Evolutionary conservation across 2,329 filamentous ascomycete genomes (phyloP).

Genomic region (Bipolaris zeicola): DNA sequence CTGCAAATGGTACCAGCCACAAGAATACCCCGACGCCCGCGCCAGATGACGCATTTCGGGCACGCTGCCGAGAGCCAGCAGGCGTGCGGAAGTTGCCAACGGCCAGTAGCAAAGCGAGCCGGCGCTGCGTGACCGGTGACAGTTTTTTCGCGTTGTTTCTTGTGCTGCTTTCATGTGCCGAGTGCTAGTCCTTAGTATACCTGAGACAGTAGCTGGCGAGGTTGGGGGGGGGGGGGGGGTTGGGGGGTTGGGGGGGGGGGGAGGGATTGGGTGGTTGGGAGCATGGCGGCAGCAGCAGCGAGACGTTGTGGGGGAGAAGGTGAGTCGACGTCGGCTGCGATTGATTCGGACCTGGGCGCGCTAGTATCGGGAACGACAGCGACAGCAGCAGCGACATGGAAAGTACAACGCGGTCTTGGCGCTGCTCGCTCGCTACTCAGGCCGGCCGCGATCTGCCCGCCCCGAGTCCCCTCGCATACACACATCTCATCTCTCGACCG

Average conservation of each 20-base stretch:
- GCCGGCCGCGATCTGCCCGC: constrained; percentile 35
- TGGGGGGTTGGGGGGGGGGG: not conserved
- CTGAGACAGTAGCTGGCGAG: constrained; percentile 19
- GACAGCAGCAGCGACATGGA: not conserved
- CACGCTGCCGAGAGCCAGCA: constrained; percentile 29
- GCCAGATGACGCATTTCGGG: constrained; percentile 39
- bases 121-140: constrained; percentile 19
- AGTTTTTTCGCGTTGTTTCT: not conserved
- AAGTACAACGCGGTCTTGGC: constrained; percentile 23
- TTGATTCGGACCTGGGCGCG: constrained; percentile 2
- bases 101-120: constrained; percentile 25
- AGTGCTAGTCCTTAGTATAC: constrained; percentile 11
- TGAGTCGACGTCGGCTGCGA: constrained; percentile 4
- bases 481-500: constrained; percentile 35
- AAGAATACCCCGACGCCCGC: constrained; percentile 37
- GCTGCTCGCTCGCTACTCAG: constrained; percentile 23
- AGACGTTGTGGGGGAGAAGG: constrained; percentile 11
- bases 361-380: constrained; percentile 17
- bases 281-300: not conserved
- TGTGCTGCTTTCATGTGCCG: too few species aligned
- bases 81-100: constrained; percentile 30
- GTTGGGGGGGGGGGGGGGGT: not conserved
- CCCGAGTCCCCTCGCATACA: constrained; percentile 30
- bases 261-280: not conserved
- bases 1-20: constrained; percentile 39